A percentile compares a stretch with the other conserved stretches of the same genome.
phyloP scores from a whole-genome alignment of 1,139 yeast species.

The Yamadazyma epiphylla region DNA sequence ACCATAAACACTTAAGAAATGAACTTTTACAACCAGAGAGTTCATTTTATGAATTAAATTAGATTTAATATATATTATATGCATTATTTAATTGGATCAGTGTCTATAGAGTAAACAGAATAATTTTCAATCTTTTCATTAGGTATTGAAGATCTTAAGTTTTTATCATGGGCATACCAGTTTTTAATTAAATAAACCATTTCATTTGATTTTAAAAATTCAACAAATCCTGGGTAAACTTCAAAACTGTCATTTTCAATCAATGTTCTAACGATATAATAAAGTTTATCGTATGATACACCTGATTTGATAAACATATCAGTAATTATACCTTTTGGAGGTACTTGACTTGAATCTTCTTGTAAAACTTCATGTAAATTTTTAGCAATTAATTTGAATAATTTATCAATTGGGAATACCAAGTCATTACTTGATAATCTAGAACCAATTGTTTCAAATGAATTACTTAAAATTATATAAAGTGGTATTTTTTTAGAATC shows the following conservation, averaged over 20 bases:
- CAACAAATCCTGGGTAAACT: conserved; percentile 41
- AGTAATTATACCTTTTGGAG: conserved; percentile 40
- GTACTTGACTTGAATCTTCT: conserved; percentile 41
- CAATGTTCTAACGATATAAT: conserved; percentile 62
- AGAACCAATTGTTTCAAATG: conserved; percentile 43
- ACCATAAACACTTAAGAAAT: no score
- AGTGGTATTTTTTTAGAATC: conserved; percentile 35
- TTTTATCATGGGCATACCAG: conserved; percentile 66
- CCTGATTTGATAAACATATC: conserved; percentile 80
- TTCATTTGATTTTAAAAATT: conserved; percentile 40
- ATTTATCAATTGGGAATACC: conserved; percentile 75
- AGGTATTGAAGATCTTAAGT: conserved; percentile 51
- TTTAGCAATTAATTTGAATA: conserved; percentile 55
- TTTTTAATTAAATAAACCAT: conserved; percentile 58
- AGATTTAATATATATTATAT: conserved; percentile 2
- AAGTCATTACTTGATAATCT: conserved; percentile 51
- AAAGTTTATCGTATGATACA: conserved; percentile 64
- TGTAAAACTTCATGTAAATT: conserved; percentile 37
- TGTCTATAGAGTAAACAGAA: conserved; percentile 35
- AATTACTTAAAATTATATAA: conserved; percentile 32
- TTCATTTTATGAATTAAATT: conserved; percentile 47
- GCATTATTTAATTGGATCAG: conserved; percentile 37
- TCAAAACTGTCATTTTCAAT: conserved; percentile 62
- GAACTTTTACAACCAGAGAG: no score
- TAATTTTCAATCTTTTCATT: conserved; percentile 33